Evolutionary conservation across 176 grass and related monocot species (phyloP).

Genomic region (Zea mays): Zm-B73-REFERENCE-NAM-5.0 NC_050103.1:14040001-14040500

Average conservation of each 20-base stretch:
- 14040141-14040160: constrained; percentile 35
- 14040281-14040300: too few species aligned
- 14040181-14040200: too few species aligned
- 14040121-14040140: not conserved
- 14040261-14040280: too few species aligned
- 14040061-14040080: constrained; percentile 34
- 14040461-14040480: constrained; percentile 78
- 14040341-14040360: constrained; percentile 43
- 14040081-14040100: constrained; percentile 27
- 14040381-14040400: constrained; percentile 71
- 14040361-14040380: constrained; percentile 64
- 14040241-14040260: too few species aligned
- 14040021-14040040: too few species aligned
- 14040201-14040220: too few species aligned
- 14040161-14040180: constrained; percentile 30
- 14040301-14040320: too few species aligned
- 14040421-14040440: constrained; percentile 88
- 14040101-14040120: not conserved
- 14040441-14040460: constrained; percentile 88
- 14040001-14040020: too few species aligned
- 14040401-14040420: constrained; percentile 79
- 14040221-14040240: too few species aligned
- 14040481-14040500: constrained; percentile 64
- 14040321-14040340: too few species aligned
- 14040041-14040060: constrained; percentile 43